Evolutionary conservation across 176 grass and related monocot genomes (phyloP), one percentile per base, ranked within the genome.

Genomic region (Saccharum spontaneum): DNA sequence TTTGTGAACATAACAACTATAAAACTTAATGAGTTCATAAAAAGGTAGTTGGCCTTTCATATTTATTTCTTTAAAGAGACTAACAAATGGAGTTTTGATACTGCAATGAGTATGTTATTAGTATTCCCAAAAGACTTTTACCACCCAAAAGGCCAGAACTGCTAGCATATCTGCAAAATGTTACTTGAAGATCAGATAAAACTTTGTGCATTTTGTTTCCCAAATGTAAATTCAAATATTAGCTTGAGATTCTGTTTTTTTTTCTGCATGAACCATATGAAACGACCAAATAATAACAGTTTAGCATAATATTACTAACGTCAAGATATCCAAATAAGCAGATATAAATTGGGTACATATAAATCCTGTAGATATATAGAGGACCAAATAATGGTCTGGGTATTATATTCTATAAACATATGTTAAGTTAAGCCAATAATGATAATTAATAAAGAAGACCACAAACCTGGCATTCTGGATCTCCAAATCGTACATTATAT

Each of bases 381-480:
- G 67, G 36, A 40, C 17, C 36, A 69, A 69, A 69, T 18, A 40
- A 15, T 14, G 28, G 8, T 11, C 36, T 3, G 0, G 17, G 36
- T 40, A 20, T 40, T 40, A 66, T 70, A n/a, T 40, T 4, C 18
- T n/a, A 34, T 69, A 38, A 40, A 70, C 10, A 37, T 62, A 36
- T 54, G 36, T 7, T 26, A 62, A 61, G 4, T 40, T 37, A 62
- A 75, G n/a, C 1, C 20, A 18, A 10, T 85, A 50, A 20, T 83
- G 18, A 66, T 36, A 69, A 69, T 12, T 50, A 54, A 54, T 7
- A 54, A 20, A 77, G 34, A 78, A 24, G 37, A 41, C 11, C 31
- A 90, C 93, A 24, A 70, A 95, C 93, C 90, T 92, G 90, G 46
- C 90, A 95, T 87, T 95, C 93, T 62, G 90, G 93, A 79, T 95